A percentile compares a stretch with the other conserved stretches of the same genome.
phyloP scores from a whole-genome alignment of 371 early-diverging fungal genomes.

The Saksenaea oblongispora region DNA sequence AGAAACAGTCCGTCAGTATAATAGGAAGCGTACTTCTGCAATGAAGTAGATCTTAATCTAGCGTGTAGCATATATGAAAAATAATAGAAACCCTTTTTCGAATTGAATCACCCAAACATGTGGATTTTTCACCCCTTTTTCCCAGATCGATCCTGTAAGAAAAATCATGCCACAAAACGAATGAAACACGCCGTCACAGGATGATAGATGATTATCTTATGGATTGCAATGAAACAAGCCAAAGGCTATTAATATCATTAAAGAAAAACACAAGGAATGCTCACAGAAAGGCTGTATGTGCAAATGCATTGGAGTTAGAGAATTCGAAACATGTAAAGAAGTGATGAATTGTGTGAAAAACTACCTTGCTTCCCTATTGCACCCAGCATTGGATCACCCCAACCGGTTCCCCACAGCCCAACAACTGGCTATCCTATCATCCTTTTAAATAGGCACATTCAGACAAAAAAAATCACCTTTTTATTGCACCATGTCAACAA shows the following conservation, averaged over 20 bases:
- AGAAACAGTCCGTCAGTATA: slow-evolving; percentile 43
- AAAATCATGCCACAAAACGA: background rate
- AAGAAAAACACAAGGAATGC: background rate
- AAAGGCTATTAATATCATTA: background rate
- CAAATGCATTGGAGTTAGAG: too few relatives aligned
- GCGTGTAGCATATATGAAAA: too few relatives aligned
- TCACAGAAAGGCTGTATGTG: too few relatives aligned
- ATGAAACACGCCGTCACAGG: background rate
- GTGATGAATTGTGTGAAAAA: background rate
- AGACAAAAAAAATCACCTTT: background rate
- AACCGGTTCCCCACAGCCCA: background rate
- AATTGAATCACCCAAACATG: too few relatives aligned
- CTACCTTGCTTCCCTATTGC: background rate
- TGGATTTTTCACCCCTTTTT: too few relatives aligned
- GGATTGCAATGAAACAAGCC: background rate
- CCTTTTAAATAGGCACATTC: background rate
- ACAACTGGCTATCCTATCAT: background rate
- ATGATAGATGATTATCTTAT: background rate
- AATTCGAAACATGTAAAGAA: background rate
- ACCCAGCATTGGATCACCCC: background rate
- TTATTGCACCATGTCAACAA: background rate
- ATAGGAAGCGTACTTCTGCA: slow-evolving; percentile 1
- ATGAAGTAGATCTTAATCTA: too few relatives aligned
- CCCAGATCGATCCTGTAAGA: background rate
- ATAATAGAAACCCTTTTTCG: too few relatives aligned